Evolutionary conservation across 768 basidiomycete genomes (phyloP).

Genomic region (Tubosaeta brunneosetosa): DNA sequence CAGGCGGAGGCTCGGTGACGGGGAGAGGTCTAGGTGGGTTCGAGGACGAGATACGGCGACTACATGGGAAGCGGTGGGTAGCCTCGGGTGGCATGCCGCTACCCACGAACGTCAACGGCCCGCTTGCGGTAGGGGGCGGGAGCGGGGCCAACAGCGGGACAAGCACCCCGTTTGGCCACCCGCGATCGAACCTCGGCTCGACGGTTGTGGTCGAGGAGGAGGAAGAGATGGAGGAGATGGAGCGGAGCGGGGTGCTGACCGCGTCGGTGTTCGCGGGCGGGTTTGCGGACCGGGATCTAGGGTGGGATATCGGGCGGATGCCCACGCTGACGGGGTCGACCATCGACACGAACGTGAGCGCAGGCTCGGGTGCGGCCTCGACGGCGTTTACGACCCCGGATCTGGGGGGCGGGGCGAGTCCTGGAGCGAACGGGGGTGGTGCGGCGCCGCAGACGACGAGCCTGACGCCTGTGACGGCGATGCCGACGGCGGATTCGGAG

Average conservation of each 20-base stretch:
- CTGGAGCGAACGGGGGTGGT: constrained; percentile 29
- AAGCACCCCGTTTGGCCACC: constrained; percentile 61
- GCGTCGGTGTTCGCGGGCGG: constrained; percentile 33
- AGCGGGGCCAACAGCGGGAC: constrained; percentile 61
- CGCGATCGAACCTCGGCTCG: constrained; percentile 48
- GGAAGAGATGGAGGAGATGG: constrained; percentile 64
- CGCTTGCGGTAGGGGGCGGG: constrained; percentile 29
- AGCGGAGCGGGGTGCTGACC: constrained; percentile 28
- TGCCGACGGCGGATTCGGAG: constrained; percentile 69
- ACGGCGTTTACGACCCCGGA: constrained; percentile 65
- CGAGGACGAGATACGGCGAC: constrained; percentile 72
- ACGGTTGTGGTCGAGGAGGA: constrained; percentile 66
- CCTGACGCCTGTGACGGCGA: constrained; percentile 64
- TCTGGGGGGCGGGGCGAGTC: constrained; percentile 32
- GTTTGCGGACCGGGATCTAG: constrained; percentile 40
- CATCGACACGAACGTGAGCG: constrained; percentile 29
- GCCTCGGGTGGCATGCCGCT: constrained; percentile 54
- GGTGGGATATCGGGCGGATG: constrained; percentile 38
- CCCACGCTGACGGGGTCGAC: constrained; percentile 54
- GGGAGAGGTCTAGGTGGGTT: constrained; percentile 51
- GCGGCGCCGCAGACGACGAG: constrained; percentile 47
- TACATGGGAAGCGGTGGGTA: constrained; percentile 68
- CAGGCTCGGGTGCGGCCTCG: constrained; percentile 38
- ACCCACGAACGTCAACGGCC: constrained; percentile 55
- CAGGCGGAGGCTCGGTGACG: constrained; percentile 27